Evolutionary conservation across 176 grass and related monocot species (phyloP), one percentile per base, ranked within the genome.

Genomic region (Avena insularis): DNA sequence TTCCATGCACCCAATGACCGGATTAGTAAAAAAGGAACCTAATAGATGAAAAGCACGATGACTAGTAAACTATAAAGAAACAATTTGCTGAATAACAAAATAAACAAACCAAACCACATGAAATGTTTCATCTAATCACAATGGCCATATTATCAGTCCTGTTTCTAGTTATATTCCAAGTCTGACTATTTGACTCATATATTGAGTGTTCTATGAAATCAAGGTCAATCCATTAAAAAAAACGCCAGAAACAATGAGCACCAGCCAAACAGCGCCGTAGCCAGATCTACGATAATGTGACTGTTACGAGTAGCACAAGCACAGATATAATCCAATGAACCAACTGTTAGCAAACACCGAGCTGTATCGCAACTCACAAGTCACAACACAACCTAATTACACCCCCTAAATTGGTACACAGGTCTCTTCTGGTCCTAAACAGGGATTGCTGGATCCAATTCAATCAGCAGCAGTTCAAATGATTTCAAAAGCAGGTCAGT

Each of bases 311-410:
- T 48, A 78, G 47, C 40, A 70, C 38, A 20, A 83, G 46, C 38
- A 76, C 36, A 20, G 71, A 58, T 20, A 69, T 55, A 43, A 72
- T 54, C 25, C 27, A 70, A 29, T 50, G 70, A 50, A 61, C 1
- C 59, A 66, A 77, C 47, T 13, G 29, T 12, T 59, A n/a, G 21
- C 4, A 72, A 38, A 36, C 15, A 62, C 7, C 49, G 80, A 75
- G 23, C 46, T 60, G 67, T 61, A 56, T 61, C 21, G 45, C 3
- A 68, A 48, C 33, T 87, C 31, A 46, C 3, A 67, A 47, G n/a
- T 87, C 51, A 46, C 12, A 85, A 13, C 54, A 65, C 68, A 72
- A 55, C 23, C 15, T 67, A 35, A 91, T 19, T n/a, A 9, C 71
- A 15, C 20, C n/a, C 0, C 10, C 72, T 8, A 45, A 45, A 78